Evolutionary conservation across 192 early-diverging fungal species (phyloP), one percentile per base, ranked within the genome.

Genomic region (Backusella morwellensis): DNA sequence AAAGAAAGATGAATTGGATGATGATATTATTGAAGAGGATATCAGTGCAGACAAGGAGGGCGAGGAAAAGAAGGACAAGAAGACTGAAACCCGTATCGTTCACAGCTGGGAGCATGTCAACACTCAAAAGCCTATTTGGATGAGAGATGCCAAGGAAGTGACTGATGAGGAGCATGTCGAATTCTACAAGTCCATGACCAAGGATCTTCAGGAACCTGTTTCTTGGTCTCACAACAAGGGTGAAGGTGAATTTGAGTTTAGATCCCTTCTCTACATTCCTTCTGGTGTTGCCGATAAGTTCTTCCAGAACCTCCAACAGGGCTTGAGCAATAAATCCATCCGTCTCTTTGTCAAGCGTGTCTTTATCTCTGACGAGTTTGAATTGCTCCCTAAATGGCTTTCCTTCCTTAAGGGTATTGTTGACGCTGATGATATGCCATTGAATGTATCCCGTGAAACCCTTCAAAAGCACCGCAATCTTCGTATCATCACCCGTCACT

Each of bases 361-460:
- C 14, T 97, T 99, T 82, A 98, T 99, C 77, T 98, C 97, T 68
- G 95, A 98, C 68, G 97, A 98, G 40, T 87, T 92, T 44, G 93
- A 95, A 41, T 92, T 99, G 70, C 82, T 99, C 72, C 97, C 98
- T 56, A 88, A 91, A 73, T 99, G 92, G 90, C 88, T 99, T 29
- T 86, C 87, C n/a, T 99, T 99, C 85, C 74, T 99, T 78, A 92
- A 93, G 84, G 98, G 94, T 44, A 83, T 99, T 50, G 93, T 99
- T 14, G 98, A 99, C 86, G 93, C 95, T 1, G 97, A 98, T 81
- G 97, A 99, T 78, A 84, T 98, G 72, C 97, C 98, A n/a, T 86
- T 99, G 66, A 98, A 98, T 75, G 96, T 99, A 19, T 99, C 97
- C 6, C 92, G 98, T 72, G 98, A 99, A 86, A 97, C 97, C 8